Evolutionary conservation across 2,329 filamentous ascomycete genomes (phyloP).

Genomic region (Fusarium sp.): DNA sequence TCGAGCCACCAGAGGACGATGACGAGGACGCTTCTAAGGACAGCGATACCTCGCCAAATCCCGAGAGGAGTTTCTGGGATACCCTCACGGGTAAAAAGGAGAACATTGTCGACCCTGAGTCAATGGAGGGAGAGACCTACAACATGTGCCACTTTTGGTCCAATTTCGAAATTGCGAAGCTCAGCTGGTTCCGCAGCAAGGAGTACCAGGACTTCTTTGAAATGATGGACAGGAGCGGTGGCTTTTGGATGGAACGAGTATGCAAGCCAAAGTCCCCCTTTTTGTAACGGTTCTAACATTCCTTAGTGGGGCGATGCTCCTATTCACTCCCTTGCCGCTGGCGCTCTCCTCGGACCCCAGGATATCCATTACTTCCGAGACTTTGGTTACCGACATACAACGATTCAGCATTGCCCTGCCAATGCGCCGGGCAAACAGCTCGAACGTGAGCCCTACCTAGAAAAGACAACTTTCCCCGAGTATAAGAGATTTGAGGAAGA

Average conservation of each 20-base stretch:
- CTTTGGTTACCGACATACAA: slow-evolving; percentile 97
- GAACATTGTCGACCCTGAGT: slow-evolving; percentile 87
- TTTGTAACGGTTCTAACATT: slow-evolving; percentile 37
- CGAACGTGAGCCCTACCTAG: slow-evolving; percentile 80
- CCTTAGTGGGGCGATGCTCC: slow-evolving; percentile 95
- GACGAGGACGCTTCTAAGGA: slow-evolving; percentile 72
- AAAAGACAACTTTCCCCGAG: slow-evolving; percentile 82
- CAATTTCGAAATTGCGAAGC: slow-evolving; percentile 96
- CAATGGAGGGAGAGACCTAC: slow-evolving; percentile 97
- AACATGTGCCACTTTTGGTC: slow-evolving; percentile 99
- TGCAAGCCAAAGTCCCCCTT: slow-evolving; percentile 35
- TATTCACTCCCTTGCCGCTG: slow-evolving; percentile 96
- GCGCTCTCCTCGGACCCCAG: slow-evolving; percentile 79
- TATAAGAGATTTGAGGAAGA: slow-evolving; percentile 91
- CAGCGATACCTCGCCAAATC: slow-evolving; percentile 72
- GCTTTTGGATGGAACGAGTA: slow-evolving; percentile 99
- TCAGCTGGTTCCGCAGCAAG: slow-evolving; percentile 97
- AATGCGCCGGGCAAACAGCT: slow-evolving; percentile 92
- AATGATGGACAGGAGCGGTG: slow-evolving; percentile 98
- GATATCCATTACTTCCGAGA: slow-evolving; percentile 99
- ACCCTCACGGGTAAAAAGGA: slow-evolving; percentile 76
- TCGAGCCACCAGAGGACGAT: slow-evolving; percentile 76
- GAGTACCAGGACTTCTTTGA: slow-evolving; percentile 98
- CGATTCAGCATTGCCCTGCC: slow-evolving; percentile 97
- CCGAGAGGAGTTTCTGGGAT: slow-evolving; percentile 79